A percentile compares a stretch with the other conserved stretches of the same genome.
phyloP scores from a whole-genome alignment of 2,329 filamentous ascomycete species.

The Herpotrichia juniperi region DNA sequence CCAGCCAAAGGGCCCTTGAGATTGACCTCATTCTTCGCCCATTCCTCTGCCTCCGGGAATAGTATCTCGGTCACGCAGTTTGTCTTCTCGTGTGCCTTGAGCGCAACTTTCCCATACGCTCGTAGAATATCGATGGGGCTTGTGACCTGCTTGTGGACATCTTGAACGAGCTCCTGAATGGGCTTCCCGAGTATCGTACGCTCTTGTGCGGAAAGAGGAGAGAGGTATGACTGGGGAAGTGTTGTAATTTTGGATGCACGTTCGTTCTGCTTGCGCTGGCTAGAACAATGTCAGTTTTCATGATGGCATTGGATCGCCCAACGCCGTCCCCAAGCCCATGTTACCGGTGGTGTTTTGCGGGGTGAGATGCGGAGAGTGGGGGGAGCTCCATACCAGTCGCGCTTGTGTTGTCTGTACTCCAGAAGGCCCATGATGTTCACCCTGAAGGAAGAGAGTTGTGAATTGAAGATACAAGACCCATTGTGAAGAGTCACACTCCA shows the following conservation, averaged over 20 bases:
- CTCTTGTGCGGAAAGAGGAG: constrained; percentile 68
- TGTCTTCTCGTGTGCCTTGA: constrained; percentile 83
- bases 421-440: constrained; percentile 58
- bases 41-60: constrained; percentile 76
- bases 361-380: constrained; percentile 5
- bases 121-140: constrained; percentile 76
- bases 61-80: constrained; percentile 91
- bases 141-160: constrained; percentile 73
- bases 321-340: too few relatives aligned
- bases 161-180: constrained; percentile 77
- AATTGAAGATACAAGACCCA: constrained; percentile 1
- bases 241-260: constrained; percentile 71
- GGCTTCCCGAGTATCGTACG: constrained; percentile 71
- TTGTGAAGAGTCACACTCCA: neutral
- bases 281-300: constrained; percentile 47
- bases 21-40: constrained; percentile 68
- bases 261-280: constrained; percentile 79
- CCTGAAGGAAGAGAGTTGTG: neutral
- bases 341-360: neutral
- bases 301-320: neutral
- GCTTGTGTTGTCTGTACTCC: constrained; percentile 73
- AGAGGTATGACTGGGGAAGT: constrained; percentile 70
- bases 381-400: constrained; percentile 66
- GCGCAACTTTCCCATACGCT: constrained; percentile 84
- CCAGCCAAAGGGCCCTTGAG: constrained; percentile 83